Percentiles rank a stretch among this genome's conserved stretches.
Evolutionary conservation across 192 early-diverging fungal species (phyloP).

Genomic region (Spinellus fusiger): DNA sequence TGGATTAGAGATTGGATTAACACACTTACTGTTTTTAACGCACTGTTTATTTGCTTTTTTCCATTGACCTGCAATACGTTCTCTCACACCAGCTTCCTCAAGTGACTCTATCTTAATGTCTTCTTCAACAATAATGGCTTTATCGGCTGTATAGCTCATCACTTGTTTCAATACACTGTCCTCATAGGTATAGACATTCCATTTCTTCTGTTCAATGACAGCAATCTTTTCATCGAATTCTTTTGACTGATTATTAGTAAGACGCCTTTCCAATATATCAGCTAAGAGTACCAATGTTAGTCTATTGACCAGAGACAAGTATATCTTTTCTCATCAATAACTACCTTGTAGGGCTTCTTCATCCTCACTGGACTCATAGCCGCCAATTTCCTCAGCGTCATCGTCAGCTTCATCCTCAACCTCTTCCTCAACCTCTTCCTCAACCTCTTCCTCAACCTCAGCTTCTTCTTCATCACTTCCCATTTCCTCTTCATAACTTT

Average conservation of each 20-base stretch:
- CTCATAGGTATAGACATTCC: slow-evolving; percentile 22
- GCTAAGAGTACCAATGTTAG: not conserved
- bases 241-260: slow-evolving; percentile 27
- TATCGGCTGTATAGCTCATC: not conserved
- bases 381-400: not conserved
- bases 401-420: not conserved
- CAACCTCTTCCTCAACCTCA: not conserved
- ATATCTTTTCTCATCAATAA: not conserved
- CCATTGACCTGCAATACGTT: slow-evolving; percentile 19
- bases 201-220: slow-evolving; percentile 34
- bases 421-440: slow-evolving; percentile 18
- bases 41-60: slow-evolving; percentile 9
- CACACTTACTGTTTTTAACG: slow-evolving; percentile 5
- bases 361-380: slow-evolving; percentile 25
- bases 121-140: not conserved
- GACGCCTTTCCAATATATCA: slow-evolving; percentile 33
- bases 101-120: slow-evolving; percentile 14
- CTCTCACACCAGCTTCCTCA: slow-evolving; percentile 22
- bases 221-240: slow-evolving; percentile 26
- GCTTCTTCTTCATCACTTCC: not conserved
- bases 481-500: too few species aligned
- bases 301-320: not conserved
- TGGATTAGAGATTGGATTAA: not conserved
- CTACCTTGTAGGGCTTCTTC: slow-evolving; percentile 21
- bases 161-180: slow-evolving; percentile 32